phyloP scores from a whole-genome alignment of 179 eudicot genomes.

The Sideroxylon spinosum region DNA sequence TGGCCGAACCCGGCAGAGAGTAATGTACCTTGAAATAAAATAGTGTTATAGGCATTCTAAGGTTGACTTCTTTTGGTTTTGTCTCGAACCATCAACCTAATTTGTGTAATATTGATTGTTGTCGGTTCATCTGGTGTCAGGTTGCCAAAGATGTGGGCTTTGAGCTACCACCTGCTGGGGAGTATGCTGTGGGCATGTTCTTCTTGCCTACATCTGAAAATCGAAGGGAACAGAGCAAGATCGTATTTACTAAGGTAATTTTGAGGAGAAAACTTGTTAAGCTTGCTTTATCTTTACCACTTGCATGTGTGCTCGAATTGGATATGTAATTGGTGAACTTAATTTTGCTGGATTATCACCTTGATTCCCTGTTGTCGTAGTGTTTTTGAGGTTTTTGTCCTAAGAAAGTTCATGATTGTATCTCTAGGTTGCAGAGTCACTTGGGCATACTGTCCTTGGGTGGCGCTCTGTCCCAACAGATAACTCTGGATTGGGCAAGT shows the following conservation, averaged over 20 bases:
- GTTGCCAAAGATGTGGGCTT: slow-evolving; percentile 73
- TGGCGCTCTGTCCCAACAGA: slow-evolving; percentile 93
- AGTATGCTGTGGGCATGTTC: slow-evolving; percentile 96
- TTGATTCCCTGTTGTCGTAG: not conserved
- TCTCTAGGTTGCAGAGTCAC: slow-evolving; percentile 84
- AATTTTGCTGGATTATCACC: not conserved
- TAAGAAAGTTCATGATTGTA: not conserved
- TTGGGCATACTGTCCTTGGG: slow-evolving; percentile 91
- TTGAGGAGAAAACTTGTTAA: not conserved
- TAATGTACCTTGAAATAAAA: not conserved
- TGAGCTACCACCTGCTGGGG: slow-evolving; percentile 71
- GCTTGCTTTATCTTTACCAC: not conserved
- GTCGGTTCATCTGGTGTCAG: slow-evolving; percentile 24
- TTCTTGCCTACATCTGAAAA: slow-evolving; percentile 76
- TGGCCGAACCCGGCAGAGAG: not conserved
- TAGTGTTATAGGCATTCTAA: not conserved
- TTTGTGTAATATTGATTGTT: slow-evolving; percentile 1
- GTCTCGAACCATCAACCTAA: not conserved
- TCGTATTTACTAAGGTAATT: slow-evolving; percentile 77
- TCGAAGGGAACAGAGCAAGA: slow-evolving; percentile 88
- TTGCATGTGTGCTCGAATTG: not conserved
- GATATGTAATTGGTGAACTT: not conserved
- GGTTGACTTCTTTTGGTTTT: not conserved
- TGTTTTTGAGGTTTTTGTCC: not conserved
- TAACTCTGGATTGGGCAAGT: slow-evolving; percentile 82